Percentiles rank a stretch among this genome's conserved stretches.
These are phyloP conservation scores for Ceratocystis smalleyi DNA, from an alignment of 2,329 filamentous ascomycete genomes.

Conservation along the genomic window DNA sequence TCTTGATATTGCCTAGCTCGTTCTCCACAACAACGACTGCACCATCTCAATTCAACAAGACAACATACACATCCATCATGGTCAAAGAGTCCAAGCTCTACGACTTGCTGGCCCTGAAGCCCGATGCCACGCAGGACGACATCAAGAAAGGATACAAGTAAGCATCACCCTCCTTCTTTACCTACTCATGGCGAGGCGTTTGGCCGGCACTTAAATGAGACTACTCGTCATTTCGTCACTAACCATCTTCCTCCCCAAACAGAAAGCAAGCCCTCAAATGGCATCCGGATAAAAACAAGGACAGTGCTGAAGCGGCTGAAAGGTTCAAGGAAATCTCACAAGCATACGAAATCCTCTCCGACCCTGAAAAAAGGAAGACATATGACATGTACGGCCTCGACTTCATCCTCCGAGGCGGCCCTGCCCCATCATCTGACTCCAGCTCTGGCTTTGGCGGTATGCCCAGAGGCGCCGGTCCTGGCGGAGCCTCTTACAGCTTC, in stretches of 20 bases:
- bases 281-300: constrained; percentile 97
- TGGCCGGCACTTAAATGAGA: neutral
- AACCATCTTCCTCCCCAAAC: constrained; percentile 15
- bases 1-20: constrained; percentile 2
- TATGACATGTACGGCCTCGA: constrained; percentile 94
- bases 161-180: constrained; percentile 21
- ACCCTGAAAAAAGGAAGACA: constrained; percentile 88
- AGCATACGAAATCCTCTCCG: constrained; percentile 93
- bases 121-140: constrained; percentile 73
- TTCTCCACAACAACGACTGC: neutral
- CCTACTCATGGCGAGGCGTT: neutral
- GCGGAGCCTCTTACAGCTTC: constrained; percentile 41
- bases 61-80: constrained; percentile 41
- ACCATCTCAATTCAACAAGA: constrained; percentile 1
- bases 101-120: constrained; percentile 64
- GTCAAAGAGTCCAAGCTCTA: constrained; percentile 93
- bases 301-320: constrained; percentile 68
- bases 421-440: constrained; percentile 45
- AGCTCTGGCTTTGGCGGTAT: constrained; percentile 37
- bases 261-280: constrained; percentile 81
- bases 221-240: neutral
- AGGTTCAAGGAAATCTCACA: constrained; percentile 98
- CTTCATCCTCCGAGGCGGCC: constrained; percentile 70
- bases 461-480: constrained; percentile 25
- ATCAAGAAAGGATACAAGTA: constrained; percentile 94